Conservation (phyloP, 176 grass and related monocot species). For the Tuctoria greenei region DNA sequence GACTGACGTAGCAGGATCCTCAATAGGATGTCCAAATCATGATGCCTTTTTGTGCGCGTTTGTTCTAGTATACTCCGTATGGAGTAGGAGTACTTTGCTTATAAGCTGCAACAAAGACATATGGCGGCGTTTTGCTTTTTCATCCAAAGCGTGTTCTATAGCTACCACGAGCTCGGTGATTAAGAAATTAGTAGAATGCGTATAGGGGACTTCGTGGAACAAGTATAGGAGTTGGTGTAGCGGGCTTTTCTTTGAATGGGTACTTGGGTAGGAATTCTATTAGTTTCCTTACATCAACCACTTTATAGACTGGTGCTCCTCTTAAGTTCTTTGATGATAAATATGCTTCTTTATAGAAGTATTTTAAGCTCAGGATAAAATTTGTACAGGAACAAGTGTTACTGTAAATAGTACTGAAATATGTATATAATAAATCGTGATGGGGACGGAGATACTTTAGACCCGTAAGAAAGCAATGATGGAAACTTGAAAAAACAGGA, state of each 20-base stretch:
- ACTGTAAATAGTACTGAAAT: neutral
- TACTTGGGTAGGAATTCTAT: constrained; percentile 11
- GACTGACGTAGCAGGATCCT: constrained; percentile 37
- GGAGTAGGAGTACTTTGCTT: constrained; percentile 29
- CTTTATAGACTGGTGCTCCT: neutral
- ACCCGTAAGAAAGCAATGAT: constrained; percentile 12
- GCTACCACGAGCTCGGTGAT: neutral
- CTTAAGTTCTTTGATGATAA: neutral
- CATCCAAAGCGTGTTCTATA: neutral
- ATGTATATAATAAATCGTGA: constrained; percentile 10
- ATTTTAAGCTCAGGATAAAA: neutral
- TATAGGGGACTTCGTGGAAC: constrained; percentile 12
- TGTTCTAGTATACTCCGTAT: constrained; percentile 9
- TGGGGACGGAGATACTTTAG: neutral
- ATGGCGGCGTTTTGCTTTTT: neutral
- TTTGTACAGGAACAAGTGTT: neutral
- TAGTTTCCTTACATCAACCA: constrained; percentile 24
- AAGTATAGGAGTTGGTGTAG: constrained; percentile 22
- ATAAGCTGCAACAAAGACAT: constrained; percentile 26
- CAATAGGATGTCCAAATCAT: constrained; percentile 24
- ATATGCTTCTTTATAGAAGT: neutral
- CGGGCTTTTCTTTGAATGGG: constrained; percentile 38
- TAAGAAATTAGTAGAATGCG: constrained; percentile 5
- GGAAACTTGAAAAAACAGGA: neutral
- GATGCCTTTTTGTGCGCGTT: constrained; percentile 39